Evolutionary conservation across 2,329 filamentous ascomycete species (phyloP).

Genomic region (Microdochium nivale): DNA sequence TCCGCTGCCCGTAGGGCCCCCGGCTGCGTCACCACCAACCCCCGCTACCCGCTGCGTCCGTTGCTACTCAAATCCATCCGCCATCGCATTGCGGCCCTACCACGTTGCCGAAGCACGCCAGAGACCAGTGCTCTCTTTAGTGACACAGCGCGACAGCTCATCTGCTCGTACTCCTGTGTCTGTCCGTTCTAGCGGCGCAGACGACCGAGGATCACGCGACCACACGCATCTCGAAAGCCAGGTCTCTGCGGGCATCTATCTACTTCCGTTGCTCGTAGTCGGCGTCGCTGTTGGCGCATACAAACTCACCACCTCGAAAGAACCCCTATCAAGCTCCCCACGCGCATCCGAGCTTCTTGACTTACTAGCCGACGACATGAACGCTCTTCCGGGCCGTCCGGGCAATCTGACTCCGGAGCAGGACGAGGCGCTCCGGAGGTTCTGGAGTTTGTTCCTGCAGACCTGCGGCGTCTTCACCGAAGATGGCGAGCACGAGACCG

Average conservation of each 20-base stretch:
- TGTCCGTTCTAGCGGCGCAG: neutral
- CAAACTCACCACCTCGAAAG: constrained; percentile 3
- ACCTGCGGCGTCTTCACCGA: constrained; percentile 57
- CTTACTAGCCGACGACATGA: constrained; percentile 13
- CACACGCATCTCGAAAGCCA: neutral
- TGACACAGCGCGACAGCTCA: neutral
- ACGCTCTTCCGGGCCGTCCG: constrained; percentile 58
- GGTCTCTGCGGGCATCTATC: constrained; percentile 1
- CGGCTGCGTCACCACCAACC: neutral
- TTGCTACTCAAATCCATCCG: neutral
- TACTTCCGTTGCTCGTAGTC: constrained; percentile 10
- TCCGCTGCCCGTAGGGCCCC: neutral
- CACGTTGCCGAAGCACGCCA: neutral
- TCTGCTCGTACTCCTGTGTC: neutral
- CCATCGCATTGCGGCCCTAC: neutral
- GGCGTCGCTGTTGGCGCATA: constrained; percentile 12
- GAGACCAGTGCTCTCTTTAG: neutral
- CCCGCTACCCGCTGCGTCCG: neutral
- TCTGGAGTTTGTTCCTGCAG: constrained; percentile 72
- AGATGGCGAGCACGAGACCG: constrained; percentile 20
- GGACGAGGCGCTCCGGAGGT: constrained; percentile 76
- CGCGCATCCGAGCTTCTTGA: neutral
- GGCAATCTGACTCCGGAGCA: constrained; percentile 86
- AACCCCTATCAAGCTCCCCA: neutral
- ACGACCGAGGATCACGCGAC: neutral